Base-by-base conservation (phyloP, 805 yeast genomes). In the Lipomyces japonicus region DNA sequence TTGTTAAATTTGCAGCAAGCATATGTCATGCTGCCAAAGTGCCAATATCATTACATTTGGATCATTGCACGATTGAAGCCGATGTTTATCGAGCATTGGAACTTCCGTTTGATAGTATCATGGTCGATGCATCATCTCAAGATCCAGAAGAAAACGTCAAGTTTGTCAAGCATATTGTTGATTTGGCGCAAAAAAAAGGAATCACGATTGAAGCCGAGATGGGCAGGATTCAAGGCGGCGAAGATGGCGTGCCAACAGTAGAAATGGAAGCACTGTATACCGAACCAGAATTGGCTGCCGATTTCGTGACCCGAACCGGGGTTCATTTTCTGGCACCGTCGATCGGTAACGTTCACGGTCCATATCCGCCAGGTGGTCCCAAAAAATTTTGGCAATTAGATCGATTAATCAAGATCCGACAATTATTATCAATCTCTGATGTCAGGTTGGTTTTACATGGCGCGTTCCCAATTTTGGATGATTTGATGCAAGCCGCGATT, bases 181-280 rank as follows among this genome's bases (percentile, higher is more conserved):
- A 44, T 25, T 52, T 56, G 21, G 68, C 70, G 38, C 60, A 62
- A 34, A 22, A 19, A 16, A 55, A 60, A 42, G 56, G 62, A 7
- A 66, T 61, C 32, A 65, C 69, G 1, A 68, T 68, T 2, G 71
- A 68, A 46, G 71, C 71, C 0, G 71, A 68, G 49, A 66, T 69
- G 31, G 71, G 71, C 21, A 59, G 72, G 50, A 69, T 68, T 39
- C 68, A 66, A 48, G 72, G 71, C 3, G 65, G 67, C 14, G 71
- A 68, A 47, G 72, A 69, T 55, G 71, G 71, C 3, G 61, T 68
- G 55, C 38, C 65, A 38, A 7, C 62, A 46, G 42, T 50, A 50
- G 44, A 48, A 16, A 43, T 48, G 52, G 69, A 68, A 34, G 70
- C 67, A 4, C 59, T 68, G 26, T 53, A 67, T 22, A 65, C 69